phyloP scores from a whole-genome alignment of 768 basidiomycete genomes.

The Ramaria sp. region DNA sequence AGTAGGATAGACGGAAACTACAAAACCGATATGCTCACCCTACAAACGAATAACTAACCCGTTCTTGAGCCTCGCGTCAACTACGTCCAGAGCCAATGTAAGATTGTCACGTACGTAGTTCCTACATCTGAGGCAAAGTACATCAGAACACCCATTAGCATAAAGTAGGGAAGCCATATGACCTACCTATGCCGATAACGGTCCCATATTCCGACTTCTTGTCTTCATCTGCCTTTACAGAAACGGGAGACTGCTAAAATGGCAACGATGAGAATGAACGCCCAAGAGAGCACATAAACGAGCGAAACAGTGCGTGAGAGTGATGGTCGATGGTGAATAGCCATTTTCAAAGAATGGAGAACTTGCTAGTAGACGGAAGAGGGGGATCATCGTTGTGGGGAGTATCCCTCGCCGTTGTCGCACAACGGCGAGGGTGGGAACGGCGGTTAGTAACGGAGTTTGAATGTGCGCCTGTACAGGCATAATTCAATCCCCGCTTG shows the following conservation, averaged over 20 bases:
- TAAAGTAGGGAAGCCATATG: not conserved
- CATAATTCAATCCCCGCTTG: no score
- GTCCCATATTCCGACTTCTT: not conserved
- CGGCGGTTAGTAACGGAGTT: no score
- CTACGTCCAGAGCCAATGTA: not conserved
- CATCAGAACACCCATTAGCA: not conserved
- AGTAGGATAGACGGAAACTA: not conserved
- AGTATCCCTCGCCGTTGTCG: no score
- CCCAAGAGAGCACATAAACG: no score
- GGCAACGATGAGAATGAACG: no score
- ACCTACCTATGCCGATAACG: constrained; percentile 11
- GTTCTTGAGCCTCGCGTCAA: constrained; percentile 15
- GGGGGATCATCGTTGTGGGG: no score
- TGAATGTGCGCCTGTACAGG: no score
- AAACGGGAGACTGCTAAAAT: no score
- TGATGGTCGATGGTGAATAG: not conserved
- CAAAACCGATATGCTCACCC: constrained; percentile 42
- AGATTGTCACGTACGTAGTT: constrained; percentile 52
- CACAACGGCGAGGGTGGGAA: no score
- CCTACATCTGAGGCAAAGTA: constrained; percentile 55
- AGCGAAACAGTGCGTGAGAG: constrained; percentile 50
- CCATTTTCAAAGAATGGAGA: not conserved
- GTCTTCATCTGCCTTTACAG: no score
- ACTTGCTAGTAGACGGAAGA: no score
- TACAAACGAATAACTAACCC: constrained; percentile 82